Percentiles rank a stretch among this genome's conserved stretches.
phyloP scores from a whole-genome alignment of 345 rosid species.

The Kernera saxatilis region DNA sequence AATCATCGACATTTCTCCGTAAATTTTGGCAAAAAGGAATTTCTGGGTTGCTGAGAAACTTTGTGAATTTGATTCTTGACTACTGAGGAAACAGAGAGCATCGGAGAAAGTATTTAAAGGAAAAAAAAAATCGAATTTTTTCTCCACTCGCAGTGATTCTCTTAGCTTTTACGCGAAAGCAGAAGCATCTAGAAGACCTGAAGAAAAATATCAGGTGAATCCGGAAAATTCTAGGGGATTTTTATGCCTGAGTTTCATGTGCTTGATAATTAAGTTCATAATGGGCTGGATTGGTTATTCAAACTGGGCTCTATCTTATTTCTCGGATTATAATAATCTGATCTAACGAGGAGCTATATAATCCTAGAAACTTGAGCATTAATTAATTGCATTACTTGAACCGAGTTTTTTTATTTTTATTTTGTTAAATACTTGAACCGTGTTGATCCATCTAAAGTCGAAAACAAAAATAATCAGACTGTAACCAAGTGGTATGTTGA shows the following conservation, averaged over 20 bases:
- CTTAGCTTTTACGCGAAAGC: background rate
- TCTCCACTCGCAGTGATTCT: background rate
- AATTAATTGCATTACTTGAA: no score
- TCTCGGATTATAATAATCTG: no score
- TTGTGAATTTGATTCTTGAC: background rate
- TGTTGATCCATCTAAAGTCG: no score
- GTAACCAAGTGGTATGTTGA: no score
- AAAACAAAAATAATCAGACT: no score
- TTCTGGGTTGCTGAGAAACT: background rate
- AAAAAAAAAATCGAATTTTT: background rate
- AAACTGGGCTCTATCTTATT: no score
- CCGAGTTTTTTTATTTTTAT: no score
- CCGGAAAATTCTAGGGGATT: background rate
- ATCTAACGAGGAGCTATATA: no score
- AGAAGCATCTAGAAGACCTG: background rate
- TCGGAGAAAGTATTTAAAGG: background rate
- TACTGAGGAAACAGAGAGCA: background rate
- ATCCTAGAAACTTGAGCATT: no score
- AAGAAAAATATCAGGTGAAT: background rate
- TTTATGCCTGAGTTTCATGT: background rate
- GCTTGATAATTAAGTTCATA: background rate
- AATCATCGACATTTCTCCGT: slow-evolving; percentile 30
- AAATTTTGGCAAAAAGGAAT: background rate
- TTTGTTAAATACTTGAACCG: no score
- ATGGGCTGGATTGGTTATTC: background rate